Conservation (phyloP, 352 stramenopile species). For the Phytophthora citricola region DNA sequence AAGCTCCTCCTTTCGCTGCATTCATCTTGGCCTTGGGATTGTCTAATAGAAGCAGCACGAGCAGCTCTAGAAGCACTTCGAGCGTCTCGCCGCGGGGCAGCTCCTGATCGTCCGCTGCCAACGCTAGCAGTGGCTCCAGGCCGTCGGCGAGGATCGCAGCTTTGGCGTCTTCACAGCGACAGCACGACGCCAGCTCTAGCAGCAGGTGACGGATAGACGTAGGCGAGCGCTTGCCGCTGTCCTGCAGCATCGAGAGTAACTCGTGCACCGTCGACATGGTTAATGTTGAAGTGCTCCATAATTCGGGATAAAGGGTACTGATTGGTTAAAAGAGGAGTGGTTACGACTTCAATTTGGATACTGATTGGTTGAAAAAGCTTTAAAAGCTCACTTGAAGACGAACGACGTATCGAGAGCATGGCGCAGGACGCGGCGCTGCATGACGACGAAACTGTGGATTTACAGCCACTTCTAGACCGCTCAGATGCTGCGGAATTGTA, state of each 20-base stretch:
- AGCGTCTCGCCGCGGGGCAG: slow-evolving; percentile 19
- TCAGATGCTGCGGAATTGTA: neutral
- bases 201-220: slow-evolving; percentile 33
- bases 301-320: neutral
- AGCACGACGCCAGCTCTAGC: slow-evolving; percentile 47
- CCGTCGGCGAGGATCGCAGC: slow-evolving; percentile 36
- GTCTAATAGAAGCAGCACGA: slow-evolving; percentile 43
- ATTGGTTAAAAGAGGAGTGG: slow-evolving; percentile 17
- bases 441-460: slow-evolving; percentile 11
- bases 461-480: slow-evolving; percentile 33
- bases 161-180: slow-evolving; percentile 44
- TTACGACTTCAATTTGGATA: neutral
- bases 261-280: slow-evolving; percentile 54
- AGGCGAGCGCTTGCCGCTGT: slow-evolving; percentile 22
- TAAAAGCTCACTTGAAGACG: slow-evolving; percentile 20
- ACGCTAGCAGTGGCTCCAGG: slow-evolving; percentile 42
- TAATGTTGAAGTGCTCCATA: slow-evolving; percentile 28
- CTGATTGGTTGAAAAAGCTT: slow-evolving; percentile 24
- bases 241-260: slow-evolving; percentile 53
- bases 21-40: slow-evolving; percentile 20
- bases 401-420: slow-evolving; percentile 8
- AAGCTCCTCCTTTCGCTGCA: slow-evolving; percentile 29
- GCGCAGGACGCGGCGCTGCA: neutral
- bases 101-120: slow-evolving; percentile 21
- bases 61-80: slow-evolving; percentile 55